These are phyloP conservation scores for Cordyceps farinosa DNA, from an alignment of 2,329 filamentous ascomycete genomes.

Conservation along the genomic window DNA sequence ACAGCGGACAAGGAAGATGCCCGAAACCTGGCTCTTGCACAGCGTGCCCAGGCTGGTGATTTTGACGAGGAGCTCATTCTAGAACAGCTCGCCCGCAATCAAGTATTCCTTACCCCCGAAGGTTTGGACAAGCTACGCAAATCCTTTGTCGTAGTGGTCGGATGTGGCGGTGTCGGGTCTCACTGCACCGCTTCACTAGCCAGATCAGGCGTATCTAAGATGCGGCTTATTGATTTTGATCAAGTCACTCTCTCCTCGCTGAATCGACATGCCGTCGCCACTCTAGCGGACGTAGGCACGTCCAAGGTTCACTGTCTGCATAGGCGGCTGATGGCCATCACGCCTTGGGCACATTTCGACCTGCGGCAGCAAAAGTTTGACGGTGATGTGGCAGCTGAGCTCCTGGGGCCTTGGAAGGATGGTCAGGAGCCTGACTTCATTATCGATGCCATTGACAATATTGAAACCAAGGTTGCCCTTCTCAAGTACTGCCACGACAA, in stretches of 20 bases:
- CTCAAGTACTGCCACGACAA: constrained; percentile 82
- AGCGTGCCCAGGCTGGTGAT: constrained; percentile 58
- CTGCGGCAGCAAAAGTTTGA: constrained; percentile 80
- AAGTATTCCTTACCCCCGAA: constrained; percentile 80
- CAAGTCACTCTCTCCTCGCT: constrained; percentile 93
- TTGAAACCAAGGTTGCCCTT: constrained; percentile 90
- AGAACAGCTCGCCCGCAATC: constrained; percentile 90
- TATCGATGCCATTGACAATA: constrained; percentile 98
- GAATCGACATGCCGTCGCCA: constrained; percentile 94
- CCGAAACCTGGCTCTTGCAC: constrained; percentile 55
- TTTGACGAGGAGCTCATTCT: constrained; percentile 79
- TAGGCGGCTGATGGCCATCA: constrained; percentile 75
- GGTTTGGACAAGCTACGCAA: constrained; percentile 76
- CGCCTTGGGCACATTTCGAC: constrained; percentile 90
- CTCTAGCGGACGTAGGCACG: constrained; percentile 86
- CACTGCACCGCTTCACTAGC: constrained; percentile 84
- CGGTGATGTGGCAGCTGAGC: constrained; percentile 56
- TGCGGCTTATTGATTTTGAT: constrained; percentile 93
- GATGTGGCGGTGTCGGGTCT: constrained; percentile 90
- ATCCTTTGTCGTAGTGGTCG: constrained; percentile 84
- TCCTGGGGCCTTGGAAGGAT: constrained; percentile 65
- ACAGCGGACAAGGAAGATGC: constrained; percentile 57
- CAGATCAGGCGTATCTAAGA: constrained; percentile 80
- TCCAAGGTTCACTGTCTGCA: constrained; percentile 86
- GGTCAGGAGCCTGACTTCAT: constrained; percentile 74